Evolutionary conservation across 352 stramenopile genomes (phyloP), one percentile per base, ranked within the genome.

Genomic region (Thalassiosira mediterranea): DNA sequence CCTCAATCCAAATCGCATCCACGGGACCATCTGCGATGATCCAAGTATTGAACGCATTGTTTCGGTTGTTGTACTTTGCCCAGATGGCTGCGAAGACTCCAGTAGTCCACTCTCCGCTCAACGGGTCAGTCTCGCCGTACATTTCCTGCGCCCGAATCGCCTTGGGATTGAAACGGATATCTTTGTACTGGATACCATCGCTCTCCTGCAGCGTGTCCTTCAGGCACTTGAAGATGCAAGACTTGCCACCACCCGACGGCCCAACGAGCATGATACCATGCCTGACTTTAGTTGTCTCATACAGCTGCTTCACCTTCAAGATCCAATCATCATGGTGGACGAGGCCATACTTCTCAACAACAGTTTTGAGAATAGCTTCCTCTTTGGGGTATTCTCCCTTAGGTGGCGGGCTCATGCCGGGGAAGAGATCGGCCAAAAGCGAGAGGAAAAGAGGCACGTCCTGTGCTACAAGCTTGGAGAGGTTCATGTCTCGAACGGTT

Each of bases 241-340:
- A 98, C 86, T 99, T 99, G 17, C 96, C 97, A 38, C 96, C 96
- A 13, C 97, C 97, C 0, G 95, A 97, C 0, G 97, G 96, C 3
- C 97, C 96, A 5, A 98, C 95, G n/a, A 99, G 88, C 96, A 99
- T 99, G 84, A 99, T 98, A 4, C 96, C 97, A 74, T 99, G 96
- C 15, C 97, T 91, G 49, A 99, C 97, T 15, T 98, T 92, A 57
- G 97, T 97, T 0, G 96, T 99, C 67, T 99, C 96, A 76, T 98
- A 99, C 17, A 99, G 85, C 64, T 94, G 87, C 47, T 98, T 97
- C 54, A 98, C 95, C 82, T 99, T 99, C 71, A 88, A 75, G 23
- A 95, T 65, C 89, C 89, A 95, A 29, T 83, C 71, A 73, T 88
- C 79, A 56, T 95, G 88, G 65, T 93, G 88, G 17, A 95, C 85